phyloP scores from a whole-genome alignment of 2,329 filamentous ascomycete species.

The Emergomyces pasteurianus region DNA sequence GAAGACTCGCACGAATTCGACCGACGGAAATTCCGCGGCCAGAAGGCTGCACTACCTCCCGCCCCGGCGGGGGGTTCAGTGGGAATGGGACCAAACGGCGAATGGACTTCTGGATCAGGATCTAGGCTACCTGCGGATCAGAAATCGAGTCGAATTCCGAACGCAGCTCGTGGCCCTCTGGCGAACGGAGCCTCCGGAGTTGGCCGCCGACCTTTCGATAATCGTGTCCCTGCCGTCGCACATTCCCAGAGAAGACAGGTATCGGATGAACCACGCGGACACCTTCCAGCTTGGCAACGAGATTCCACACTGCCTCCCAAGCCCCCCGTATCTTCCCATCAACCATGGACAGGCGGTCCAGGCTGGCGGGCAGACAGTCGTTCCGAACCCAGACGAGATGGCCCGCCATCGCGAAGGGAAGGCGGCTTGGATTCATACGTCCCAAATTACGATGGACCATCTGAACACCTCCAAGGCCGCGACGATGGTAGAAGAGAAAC shows the following conservation, averaged over 20 bases:
- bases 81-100: constrained; percentile 54
- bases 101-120: constrained; percentile 34
- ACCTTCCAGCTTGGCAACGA: constrained; percentile 18
- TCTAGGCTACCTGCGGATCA: constrained; percentile 19
- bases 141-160: constrained; percentile 25
- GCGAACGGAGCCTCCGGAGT: constrained; percentile 15
- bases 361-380: constrained; percentile 18
- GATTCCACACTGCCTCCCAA: constrained; percentile 27
- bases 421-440: constrained; percentile 26
- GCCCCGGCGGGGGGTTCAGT: constrained; percentile 87
- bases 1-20: constrained; percentile 97
- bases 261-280: constrained; percentile 14
- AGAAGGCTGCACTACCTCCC: constrained; percentile 72
- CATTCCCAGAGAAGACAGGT: constrained; percentile 12
- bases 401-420: constrained; percentile 14
- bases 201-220: constrained; percentile 18
- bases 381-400: constrained; percentile 22
- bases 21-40: constrained; percentile 78
- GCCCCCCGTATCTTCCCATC: constrained; percentile 22
- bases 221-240: constrained; percentile 13
- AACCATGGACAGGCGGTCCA: constrained; percentile 17
- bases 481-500: constrained; percentile 13
- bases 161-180: constrained; percentile 20
- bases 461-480: constrained; percentile 17
- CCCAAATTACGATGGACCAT: constrained; percentile 20